phyloP scores from a whole-genome alignment of 2,329 filamentous ascomycete species.

The Neurospora crassa region DNA sequence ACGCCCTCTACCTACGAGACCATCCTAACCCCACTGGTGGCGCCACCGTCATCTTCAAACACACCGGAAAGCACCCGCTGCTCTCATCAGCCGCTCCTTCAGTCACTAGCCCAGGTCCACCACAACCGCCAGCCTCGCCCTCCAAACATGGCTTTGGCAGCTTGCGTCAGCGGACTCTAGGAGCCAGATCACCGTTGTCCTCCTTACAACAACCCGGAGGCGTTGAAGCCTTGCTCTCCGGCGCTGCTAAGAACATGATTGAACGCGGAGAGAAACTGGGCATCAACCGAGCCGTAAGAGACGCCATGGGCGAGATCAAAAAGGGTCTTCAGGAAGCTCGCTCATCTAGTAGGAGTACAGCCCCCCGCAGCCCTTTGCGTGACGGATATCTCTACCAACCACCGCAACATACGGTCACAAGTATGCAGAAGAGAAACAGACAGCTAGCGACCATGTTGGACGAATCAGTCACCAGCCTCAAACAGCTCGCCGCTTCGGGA shows the following conservation, averaged over 20 bases:
- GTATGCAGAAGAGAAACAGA: slow-evolving; percentile 56
- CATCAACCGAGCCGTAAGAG: slow-evolving; percentile 72
- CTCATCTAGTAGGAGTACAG: slow-evolving; percentile 19
- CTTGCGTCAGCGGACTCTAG: slow-evolving; percentile 32
- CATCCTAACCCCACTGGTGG: slow-evolving; percentile 56
- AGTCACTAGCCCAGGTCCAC: slow-evolving; percentile 8
- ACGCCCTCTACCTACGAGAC: slow-evolving; percentile 65
- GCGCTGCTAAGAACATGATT: slow-evolving; percentile 65
- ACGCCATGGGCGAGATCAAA: slow-evolving; percentile 69
- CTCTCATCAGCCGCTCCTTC: slow-evolving; percentile 8
- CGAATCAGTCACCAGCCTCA: slow-evolving; percentile 54
- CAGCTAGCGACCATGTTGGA: slow-evolving; percentile 60
- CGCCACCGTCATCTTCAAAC: slow-evolving; percentile 57
- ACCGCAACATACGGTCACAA: slow-evolving; percentile 27
- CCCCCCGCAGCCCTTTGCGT: slow-evolving; percentile 11
- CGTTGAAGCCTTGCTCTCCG: slow-evolving; percentile 64
- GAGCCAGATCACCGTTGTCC: slow-evolving; percentile 34
- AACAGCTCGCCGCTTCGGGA: slow-evolving; percentile 43
- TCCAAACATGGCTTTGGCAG: slow-evolving; percentile 24
- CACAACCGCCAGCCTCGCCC: slow-evolving; percentile 16
- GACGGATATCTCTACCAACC: slow-evolving; percentile 6
- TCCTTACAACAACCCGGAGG: slow-evolving; percentile 44
- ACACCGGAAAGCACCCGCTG: slow-evolving; percentile 48
- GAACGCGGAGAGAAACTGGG: slow-evolving; percentile 67
- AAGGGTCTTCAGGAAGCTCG: slow-evolving; percentile 53